Evolutionary conservation across 345 rosid species (phyloP).

Genomic region (Acer saccharum): DNA sequence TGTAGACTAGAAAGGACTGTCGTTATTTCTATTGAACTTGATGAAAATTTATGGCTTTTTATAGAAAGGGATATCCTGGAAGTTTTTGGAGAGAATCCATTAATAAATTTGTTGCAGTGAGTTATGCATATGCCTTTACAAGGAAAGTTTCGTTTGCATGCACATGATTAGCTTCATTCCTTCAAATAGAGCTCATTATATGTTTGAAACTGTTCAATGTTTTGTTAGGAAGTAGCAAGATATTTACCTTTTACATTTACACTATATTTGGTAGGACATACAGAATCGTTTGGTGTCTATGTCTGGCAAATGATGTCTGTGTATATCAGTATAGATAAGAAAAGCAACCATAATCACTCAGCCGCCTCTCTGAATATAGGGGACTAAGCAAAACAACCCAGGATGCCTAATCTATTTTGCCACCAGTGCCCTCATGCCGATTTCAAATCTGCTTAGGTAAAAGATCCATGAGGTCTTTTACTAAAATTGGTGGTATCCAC

Average conservation of each 20-base stretch:
- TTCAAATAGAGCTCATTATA: neutral
- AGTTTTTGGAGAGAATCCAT: conserved; percentile 3
- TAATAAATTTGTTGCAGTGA: conserved; percentile 1
- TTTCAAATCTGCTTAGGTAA: neutral
- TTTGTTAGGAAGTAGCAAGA: neutral
- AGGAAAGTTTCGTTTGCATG: neutral
- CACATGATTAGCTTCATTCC: neutral
- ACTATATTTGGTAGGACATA: neutral
- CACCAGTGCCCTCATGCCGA: neutral
- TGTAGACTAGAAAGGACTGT: conserved; percentile 19
- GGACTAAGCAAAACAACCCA: conserved; percentile 1
- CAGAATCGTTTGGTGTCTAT: neutral
- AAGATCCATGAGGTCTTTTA: neutral
- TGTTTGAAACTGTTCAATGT: neutral
- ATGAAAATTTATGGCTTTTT: conserved; percentile 3
- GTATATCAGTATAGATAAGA: neutral
- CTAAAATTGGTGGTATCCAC: neutral
- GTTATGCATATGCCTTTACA: neutral
- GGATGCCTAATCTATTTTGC: neutral
- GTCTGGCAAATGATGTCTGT: neutral
- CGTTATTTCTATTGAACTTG: conserved; percentile 1
- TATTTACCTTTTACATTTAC: neutral
- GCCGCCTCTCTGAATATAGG: neutral
- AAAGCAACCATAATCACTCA: neutral
- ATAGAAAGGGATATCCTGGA: neutral